phyloP scores from a whole-genome alignment of 2,329 filamentous ascomycete species.

The Penicillium sclerotigenum region DNA sequence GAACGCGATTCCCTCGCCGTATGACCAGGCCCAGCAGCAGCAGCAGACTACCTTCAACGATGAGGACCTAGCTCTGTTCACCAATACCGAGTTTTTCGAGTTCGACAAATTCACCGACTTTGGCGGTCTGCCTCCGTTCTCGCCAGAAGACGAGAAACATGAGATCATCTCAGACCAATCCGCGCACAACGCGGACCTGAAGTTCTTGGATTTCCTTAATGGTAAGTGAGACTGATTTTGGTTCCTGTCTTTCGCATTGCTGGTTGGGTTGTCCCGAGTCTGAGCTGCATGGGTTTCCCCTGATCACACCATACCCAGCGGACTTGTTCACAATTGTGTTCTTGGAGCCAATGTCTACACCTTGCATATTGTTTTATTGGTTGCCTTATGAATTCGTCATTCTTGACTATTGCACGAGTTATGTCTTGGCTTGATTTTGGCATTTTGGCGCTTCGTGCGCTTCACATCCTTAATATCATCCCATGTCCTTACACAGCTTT shows the following conservation, averaged over 20 bases:
- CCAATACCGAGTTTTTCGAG: conserved; percentile 78
- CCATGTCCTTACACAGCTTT: conserved; percentile 1
- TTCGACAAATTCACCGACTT: conserved; percentile 55
- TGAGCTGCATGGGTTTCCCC: conserved; percentile 7
- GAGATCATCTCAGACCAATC: conserved; percentile 21
- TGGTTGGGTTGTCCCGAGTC: conserved; percentile 12
- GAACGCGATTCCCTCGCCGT: conserved; percentile 66
- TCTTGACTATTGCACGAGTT: not conserved
- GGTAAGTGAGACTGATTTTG: conserved; percentile 32
- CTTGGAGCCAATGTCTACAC: conserved; percentile 9
- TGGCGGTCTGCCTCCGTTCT: conserved; percentile 31
- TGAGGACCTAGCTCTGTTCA: conserved; percentile 73
- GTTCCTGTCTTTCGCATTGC: conserved; percentile 12
- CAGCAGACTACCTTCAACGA: conserved; percentile 62
- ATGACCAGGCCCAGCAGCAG: conserved; percentile 58
- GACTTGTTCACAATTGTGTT: not conserved
- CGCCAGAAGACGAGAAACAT: conserved; percentile 30
- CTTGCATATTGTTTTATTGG: conserved; percentile 3
- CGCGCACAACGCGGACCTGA: conserved; percentile 33
- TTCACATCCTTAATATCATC: not conserved
- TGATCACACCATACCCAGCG: conserved; percentile 12
- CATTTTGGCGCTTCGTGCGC: conserved; percentile 14
- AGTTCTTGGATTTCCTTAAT: conserved; percentile 43
- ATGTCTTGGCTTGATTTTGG: conserved; percentile 14
- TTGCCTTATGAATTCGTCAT: conserved; percentile 7